Base-by-base conservation (phyloP, 371 early-diverging fungal species). In the Mortierella sp. region DNA sequence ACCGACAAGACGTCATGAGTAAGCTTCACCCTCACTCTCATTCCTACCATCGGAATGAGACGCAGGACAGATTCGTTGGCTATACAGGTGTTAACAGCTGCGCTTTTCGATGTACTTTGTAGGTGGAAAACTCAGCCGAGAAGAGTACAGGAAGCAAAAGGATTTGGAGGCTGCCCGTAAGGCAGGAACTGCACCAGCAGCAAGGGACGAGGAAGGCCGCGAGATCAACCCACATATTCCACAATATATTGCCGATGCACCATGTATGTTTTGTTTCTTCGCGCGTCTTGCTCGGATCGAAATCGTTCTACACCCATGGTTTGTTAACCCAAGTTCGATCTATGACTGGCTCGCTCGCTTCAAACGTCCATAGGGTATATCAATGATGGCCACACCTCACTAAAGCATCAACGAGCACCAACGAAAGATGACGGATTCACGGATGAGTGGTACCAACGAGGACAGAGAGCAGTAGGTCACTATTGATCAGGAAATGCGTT, bases 201-300 rank as follows among this genome's bases (percentile, higher is more conserved):
- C 92, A 61, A 79, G 91, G 9, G 95, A 95, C 81, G 94, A 93
- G 46, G 93, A 94, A 54, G 98, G 98, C 46, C 90, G 90, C 41
- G 95, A 94, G 72, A 97, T 98, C 87, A 98, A 98, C 81, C 99
- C 99, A n/a, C 97, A 98, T 71, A 98, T 98, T 46, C 99, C 99
- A 3, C 92, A 95, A 62, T 98, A 94, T 79, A 97, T 97, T 84
- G 86, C 96, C 13, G 87, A 95, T 38, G 96, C 97, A 48, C 98
- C 98, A 67, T 98, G 94, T 85, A 84, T 28, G 69, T 59, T 21
- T 10, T 6, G 3, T 23, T n/a, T 19, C 26, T 2, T 5, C 23
- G n/a, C 30, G 47, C n/a, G 6, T 24, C 10, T 62, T 46, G 24
- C 12, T 47, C 12, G 14, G 13, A 31, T 18, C 12, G 45, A 7